phyloP scores from a whole-genome alignment of 768 basidiomycete species.

The Neoboletus brunneissimus region DNA sequence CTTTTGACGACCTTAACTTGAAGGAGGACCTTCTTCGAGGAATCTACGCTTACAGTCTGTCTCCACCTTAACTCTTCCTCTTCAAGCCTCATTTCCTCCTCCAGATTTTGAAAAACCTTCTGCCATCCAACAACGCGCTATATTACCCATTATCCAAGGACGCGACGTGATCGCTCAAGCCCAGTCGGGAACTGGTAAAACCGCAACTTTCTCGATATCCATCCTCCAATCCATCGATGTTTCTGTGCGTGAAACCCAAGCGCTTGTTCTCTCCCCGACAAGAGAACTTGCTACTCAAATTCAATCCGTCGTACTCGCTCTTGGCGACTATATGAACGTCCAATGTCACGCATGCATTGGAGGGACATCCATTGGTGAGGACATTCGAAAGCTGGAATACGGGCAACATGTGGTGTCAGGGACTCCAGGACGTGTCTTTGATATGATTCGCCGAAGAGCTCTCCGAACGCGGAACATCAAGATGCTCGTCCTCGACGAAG shows the following conservation, averaged over 20 bases:
- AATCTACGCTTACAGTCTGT: slow-evolving; percentile 94
- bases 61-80: not conserved
- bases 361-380: slow-evolving; percentile 95
- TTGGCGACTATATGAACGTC: slow-evolving; percentile 99
- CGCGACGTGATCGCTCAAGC: slow-evolving; percentile 99
- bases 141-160: slow-evolving; percentile 91
- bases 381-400: slow-evolving; percentile 94
- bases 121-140: slow-evolving; percentile 97
- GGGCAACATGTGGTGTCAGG: slow-evolving; percentile 98
- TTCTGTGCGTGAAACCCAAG: slow-evolving; percentile 91
- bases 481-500: slow-evolving; percentile 93
- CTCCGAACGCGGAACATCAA: slow-evolving; percentile 96
- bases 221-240: slow-evolving; percentile 98
- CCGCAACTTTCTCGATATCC: slow-evolving; percentile 97
- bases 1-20: slow-evolving; percentile 85
- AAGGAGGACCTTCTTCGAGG: slow-evolving; percentile 96
- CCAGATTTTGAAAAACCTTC: slow-evolving; percentile 96
- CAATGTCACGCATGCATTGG: slow-evolving; percentile 99
- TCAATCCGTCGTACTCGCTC: slow-evolving; percentile 91
- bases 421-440: slow-evolving; percentile 96
- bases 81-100: slow-evolving; percentile 1
- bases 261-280: slow-evolving; percentile 95
- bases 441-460: slow-evolving; percentile 95
- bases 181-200: slow-evolving; percentile 99
- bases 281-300: slow-evolving; percentile 99